Evolutionary conservation across 768 basidiomycete genomes (phyloP).

Genomic region (Amanita subjunquillea): DNA sequence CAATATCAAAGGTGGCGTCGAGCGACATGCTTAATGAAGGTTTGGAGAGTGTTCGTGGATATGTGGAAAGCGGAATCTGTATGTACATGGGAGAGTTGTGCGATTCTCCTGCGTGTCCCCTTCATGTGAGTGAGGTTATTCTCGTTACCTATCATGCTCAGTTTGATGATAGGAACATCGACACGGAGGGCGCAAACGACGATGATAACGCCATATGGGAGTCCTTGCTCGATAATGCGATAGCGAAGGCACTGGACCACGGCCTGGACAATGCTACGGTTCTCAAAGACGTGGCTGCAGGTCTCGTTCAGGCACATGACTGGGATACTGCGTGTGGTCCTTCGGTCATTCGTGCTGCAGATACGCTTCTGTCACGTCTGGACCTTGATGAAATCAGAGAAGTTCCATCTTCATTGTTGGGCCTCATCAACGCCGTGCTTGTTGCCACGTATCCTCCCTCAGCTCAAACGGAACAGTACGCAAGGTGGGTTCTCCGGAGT

Average conservation of each 20-base stretch:
- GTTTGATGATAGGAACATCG: slow-evolving; percentile 21
- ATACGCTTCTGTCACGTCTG: slow-evolving; percentile 47
- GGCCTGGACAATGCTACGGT: slow-evolving; percentile 43
- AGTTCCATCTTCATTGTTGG: slow-evolving; percentile 43
- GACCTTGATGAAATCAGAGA: slow-evolving; percentile 40
- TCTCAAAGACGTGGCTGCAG: slow-evolving; percentile 44
- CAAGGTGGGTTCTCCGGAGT: slow-evolving; percentile 54
- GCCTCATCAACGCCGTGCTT: slow-evolving; percentile 52
- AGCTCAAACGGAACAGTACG: slow-evolving; percentile 37
- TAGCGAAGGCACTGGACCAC: slow-evolving; percentile 49
- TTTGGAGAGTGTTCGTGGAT: slow-evolving; percentile 51
- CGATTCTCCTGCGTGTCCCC: slow-evolving; percentile 47
- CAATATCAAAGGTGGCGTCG: slow-evolving; percentile 24
- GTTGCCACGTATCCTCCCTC: slow-evolving; percentile 58
- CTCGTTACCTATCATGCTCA: slow-evolving; percentile 5
- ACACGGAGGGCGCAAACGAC: slow-evolving; percentile 40
- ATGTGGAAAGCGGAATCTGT: slow-evolving; percentile 40
- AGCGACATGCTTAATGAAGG: slow-evolving; percentile 26
- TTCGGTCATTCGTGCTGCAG: slow-evolving; percentile 41
- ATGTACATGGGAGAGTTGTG: slow-evolving; percentile 43
- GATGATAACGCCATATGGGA: slow-evolving; percentile 57
- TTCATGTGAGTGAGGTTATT: slow-evolving; percentile 39
- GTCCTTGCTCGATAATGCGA: slow-evolving; percentile 36
- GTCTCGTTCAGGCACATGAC: slow-evolving; percentile 24
- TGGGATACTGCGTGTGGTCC: slow-evolving; percentile 28